Percentiles rank a stretch among this genome's conserved stretches.
Conservation (phyloP, 1,284 basidiomycete genomes). For the Chalciporus sp. region DNA sequence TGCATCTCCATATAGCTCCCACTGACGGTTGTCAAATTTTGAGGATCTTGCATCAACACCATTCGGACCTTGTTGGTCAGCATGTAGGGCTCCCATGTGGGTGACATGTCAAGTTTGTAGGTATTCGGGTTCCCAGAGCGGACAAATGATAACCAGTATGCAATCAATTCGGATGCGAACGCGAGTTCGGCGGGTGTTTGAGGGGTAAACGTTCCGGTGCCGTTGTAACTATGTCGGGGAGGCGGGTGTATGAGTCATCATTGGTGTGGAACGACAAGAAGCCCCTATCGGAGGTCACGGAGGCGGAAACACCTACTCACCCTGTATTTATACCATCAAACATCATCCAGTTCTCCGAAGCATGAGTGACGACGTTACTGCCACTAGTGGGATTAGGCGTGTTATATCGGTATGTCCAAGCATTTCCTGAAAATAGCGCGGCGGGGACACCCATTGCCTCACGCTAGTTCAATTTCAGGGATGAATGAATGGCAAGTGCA, state of each 20-base stretch:
- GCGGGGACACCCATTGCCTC: constrained; percentile 2
- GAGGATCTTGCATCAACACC: constrained; percentile 13
- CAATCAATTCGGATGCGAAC: constrained; percentile 22
- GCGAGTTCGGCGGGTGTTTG: constrained; percentile 9
- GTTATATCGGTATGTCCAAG: constrained; percentile 17
- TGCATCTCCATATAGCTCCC: constrained; percentile 17
- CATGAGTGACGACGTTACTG: constrained; percentile 1
- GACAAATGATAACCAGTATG: constrained; percentile 15
- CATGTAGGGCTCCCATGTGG: constrained; percentile 11
- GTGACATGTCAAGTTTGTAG: constrained; percentile 12
- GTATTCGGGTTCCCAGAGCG: constrained; percentile 13
- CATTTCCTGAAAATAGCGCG: constrained; percentile 5
- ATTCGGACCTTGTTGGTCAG: constrained; percentile 7
- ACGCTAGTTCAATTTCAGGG: neutral
- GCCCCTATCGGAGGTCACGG: neutral
- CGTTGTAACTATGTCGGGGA: constrained; percentile 8
- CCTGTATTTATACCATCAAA: constrained; percentile 17
- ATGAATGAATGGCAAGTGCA: neutral
- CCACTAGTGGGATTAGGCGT: constrained; percentile 15
- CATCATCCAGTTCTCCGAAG: constrained; percentile 18
- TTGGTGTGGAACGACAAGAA: neutral
- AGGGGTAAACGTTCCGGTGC: constrained; percentile 14
- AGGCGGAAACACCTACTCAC: neutral
- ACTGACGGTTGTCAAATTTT: constrained; percentile 9
- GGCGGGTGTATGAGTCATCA: constrained; percentile 17